Base-by-base conservation (phyloP, 257 asterid species). In the Capsicum chinense region DNA sequence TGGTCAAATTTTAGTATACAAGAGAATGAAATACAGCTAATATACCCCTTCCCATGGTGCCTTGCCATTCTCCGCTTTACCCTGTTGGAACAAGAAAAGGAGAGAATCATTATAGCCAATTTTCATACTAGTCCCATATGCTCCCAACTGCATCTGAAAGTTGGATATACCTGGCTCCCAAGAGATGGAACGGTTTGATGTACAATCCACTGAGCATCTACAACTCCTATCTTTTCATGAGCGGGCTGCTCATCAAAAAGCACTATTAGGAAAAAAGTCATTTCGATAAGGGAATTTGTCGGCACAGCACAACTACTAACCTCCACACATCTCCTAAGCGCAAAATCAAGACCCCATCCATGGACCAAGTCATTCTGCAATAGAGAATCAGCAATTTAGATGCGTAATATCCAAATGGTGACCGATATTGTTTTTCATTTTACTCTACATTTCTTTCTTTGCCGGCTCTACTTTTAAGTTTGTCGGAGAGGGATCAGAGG, bases 21-120 rank as follows among this genome's bases (percentile, higher is more conserved):
- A 21, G 82, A 14, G 1, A 78, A 54, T 54, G 33, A 54, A 78
- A 78, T 78, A 78, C 15, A 13, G 82, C 66, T 69, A 69, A 82
- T 90, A 17, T 93, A 96, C 99, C 98, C 99, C 98, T 94, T 93
- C 98, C 99, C 98, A 93, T 54, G 99, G 95, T 50, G 97, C 97
- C 88, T 87, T 96, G 84, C 98, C 98, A 8, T 92, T 86, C 88
- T 92, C 98, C 10, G 94, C 87, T 84, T 83, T 74, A 84, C 99
- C 99, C 99, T 93, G 92, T 81, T n/a, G 8, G 81, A 14, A 82
- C 52, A 86, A 78, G 56, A 62, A 68, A 35, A 52, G 60, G 47
- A 54, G 63, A 74, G 9, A 63, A 10, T n/a, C 14, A 10, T 26
- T 54, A 33, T 15, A 54, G 64, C 16, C 50, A 26, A 78, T 48